A percentile compares a stretch with the other conserved stretches of the same genome.
phyloP scores from a whole-genome alignment of 148 eudicot species.

The Euryodendron excelsum region DNA sequence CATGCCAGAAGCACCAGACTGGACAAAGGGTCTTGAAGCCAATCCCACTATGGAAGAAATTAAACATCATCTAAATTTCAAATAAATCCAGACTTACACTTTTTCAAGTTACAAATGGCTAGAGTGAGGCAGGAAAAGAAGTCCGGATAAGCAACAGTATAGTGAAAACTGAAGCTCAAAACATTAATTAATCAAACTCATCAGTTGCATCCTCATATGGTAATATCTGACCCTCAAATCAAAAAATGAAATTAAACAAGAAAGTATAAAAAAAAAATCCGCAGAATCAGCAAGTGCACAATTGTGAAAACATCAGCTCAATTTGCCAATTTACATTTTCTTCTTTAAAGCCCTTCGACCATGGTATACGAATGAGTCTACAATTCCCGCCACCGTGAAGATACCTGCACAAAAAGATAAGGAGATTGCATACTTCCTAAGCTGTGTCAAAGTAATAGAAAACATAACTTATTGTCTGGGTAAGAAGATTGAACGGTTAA shows the following conservation, averaged over 20 bases:
- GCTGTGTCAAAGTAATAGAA: background rate
- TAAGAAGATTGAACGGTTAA: background rate
- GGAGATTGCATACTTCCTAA: background rate
- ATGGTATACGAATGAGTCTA: constrained; percentile 80
- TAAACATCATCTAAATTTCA: background rate
- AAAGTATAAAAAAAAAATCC: background rate
- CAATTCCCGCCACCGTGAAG: constrained; percentile 79
- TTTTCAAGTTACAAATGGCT: background rate
- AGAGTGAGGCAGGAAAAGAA: background rate
- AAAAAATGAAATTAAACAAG: background rate
- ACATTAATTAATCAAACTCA: background rate
- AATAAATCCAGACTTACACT: background rate
- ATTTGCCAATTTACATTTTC: constrained; percentile 62
- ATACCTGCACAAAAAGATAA: constrained; percentile 47
- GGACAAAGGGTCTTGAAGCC: background rate
- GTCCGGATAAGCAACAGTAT: background rate
- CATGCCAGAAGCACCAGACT: background rate
- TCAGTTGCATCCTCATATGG: background rate
- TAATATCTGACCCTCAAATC: background rate
- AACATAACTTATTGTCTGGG: background rate
- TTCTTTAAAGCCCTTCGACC: constrained; percentile 64
- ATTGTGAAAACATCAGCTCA: constrained; percentile 26
- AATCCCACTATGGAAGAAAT: background rate
- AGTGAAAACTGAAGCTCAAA: background rate
- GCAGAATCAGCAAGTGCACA: background rate